These are phyloP conservation scores for Phytophthora foliorum DNA, from an alignment of 352 stramenopile genomes.

Conservation along the genomic window DNA sequence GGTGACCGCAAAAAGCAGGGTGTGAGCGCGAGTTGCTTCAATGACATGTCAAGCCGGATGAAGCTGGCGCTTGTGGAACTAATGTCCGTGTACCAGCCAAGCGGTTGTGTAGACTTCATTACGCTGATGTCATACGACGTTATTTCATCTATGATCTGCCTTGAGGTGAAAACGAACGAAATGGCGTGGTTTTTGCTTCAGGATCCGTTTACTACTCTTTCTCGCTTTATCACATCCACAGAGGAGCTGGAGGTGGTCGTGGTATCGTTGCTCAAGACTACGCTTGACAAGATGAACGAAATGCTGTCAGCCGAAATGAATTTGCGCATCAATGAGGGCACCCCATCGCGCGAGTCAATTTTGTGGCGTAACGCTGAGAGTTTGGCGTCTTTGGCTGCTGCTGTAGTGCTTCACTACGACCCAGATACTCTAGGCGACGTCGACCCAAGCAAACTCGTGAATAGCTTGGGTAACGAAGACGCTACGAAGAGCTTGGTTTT, in stretches of 20 bases:
- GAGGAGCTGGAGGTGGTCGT: constrained; percentile 78
- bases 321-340: constrained; percentile 65
- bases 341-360: constrained; percentile 75
- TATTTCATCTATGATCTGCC: constrained; percentile 84
- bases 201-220: constrained; percentile 79
- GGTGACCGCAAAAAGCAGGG: constrained; percentile 76
- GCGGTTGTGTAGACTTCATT: constrained; percentile 73
- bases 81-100: constrained; percentile 68
- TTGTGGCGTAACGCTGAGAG: constrained; percentile 87
- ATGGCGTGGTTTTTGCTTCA: constrained; percentile 84
- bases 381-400: constrained; percentile 71
- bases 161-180: constrained; percentile 87
- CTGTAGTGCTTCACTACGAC: constrained; percentile 88
- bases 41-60: constrained; percentile 77
- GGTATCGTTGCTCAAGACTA: constrained; percentile 76
- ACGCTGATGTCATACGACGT: constrained; percentile 79
- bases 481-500: constrained; percentile 54
- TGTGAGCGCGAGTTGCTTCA: constrained; percentile 61
- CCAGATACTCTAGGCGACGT: constrained; percentile 73
- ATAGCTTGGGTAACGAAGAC: constrained; percentile 23
- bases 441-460: constrained; percentile 48
- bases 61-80: constrained; percentile 79
- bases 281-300: constrained; percentile 83
- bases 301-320: constrained; percentile 80
- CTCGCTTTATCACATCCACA: constrained; percentile 68